A percentile compares a stretch with the other conserved stretches of the same genome.
These are phyloP conservation scores for Stenogyne calaminthoides DNA, from an alignment of 305 asterid genomes.

Conservation along the genomic window DNA sequence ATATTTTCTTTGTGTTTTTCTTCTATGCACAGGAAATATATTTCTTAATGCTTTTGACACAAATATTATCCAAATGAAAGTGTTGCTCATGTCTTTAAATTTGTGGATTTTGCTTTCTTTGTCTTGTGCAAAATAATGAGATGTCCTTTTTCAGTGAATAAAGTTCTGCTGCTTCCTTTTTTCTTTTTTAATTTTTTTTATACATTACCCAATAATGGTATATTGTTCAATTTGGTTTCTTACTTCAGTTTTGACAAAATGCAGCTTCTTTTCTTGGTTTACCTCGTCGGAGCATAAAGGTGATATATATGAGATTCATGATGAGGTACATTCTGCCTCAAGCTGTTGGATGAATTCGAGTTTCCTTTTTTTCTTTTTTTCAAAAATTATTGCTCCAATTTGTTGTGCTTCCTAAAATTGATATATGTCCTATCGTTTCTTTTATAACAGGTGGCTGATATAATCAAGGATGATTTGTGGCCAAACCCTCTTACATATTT, in stretches of 20 bases:
- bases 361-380: not conserved
- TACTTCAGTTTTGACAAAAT: conserved; percentile 27
- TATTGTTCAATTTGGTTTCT: conserved; percentile 10
- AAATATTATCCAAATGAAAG: not conserved
- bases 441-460: conserved; percentile 75
- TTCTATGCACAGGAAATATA: no score
- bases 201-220: not conserved
- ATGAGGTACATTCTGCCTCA: conserved; percentile 58
- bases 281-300: conserved; percentile 53
- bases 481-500: conserved; percentile 89
- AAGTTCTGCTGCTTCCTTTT: not conserved
- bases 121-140: not conserved
- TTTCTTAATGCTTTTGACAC: not conserved
- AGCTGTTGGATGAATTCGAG: conserved; percentile 1
- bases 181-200: not conserved
- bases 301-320: conserved; percentile 64
- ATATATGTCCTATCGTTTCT: not conserved
- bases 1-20: not conserved
- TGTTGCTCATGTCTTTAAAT: not conserved
- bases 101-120: not conserved
- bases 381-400: not conserved
- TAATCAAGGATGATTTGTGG: conserved; percentile 96
- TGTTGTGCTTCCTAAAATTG: not conserved
- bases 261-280: conserved; percentile 96
- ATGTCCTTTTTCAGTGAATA: not conserved